A percentile compares a stretch with the other conserved stretches of the same genome.
Conservation (phyloP, 257 asterid species). For the Scutellaria minor region DNA sequence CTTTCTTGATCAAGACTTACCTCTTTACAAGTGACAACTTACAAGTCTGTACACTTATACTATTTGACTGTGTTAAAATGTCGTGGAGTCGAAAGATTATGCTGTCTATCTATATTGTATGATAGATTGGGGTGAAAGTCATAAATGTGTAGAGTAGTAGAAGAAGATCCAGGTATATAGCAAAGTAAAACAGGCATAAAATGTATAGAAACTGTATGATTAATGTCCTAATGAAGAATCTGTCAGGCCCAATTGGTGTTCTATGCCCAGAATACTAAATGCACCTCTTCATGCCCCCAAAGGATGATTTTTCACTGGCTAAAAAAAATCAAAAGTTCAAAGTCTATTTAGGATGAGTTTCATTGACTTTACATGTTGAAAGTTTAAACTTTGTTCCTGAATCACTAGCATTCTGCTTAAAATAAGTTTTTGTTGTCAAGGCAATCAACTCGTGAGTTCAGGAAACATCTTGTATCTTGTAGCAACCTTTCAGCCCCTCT, state of each 20-base stretch:
- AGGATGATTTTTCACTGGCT: background rate
- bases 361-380: background rate
- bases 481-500: background rate
- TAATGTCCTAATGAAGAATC: background rate
- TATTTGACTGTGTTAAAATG: background rate
- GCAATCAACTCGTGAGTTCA: background rate
- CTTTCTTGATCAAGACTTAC: background rate
- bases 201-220: background rate
- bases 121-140: constrained; percentile 13
- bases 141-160: constrained; percentile 6
- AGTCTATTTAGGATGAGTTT: background rate
- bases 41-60: background rate
- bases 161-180: background rate
- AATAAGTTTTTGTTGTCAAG: constrained; percentile 8
- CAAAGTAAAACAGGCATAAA: background rate
- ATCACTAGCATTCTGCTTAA: background rate
- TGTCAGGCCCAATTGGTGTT: background rate
- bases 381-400: background rate
- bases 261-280: background rate
- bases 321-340: background rate
- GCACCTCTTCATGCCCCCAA: background rate
- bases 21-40: background rate
- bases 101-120: constrained; percentile 10
- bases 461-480: background rate
- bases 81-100: background rate